phyloP scores from a whole-genome alignment of 192 early-diverging fungal genomes.

The Gamsiella multidivaricata region DNA sequence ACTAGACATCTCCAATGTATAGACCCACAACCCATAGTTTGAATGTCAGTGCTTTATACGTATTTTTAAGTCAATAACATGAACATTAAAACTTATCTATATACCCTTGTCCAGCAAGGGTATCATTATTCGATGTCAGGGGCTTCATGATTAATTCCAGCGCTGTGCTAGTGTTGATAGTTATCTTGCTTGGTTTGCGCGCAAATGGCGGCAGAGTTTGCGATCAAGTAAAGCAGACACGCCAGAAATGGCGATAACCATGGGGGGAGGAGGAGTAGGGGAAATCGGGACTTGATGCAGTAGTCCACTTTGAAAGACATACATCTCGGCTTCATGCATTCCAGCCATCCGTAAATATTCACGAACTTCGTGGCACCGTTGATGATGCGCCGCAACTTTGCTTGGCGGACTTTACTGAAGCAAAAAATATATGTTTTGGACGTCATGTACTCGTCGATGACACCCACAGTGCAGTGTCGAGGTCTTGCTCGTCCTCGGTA shows the following conservation, averaged over 20 bases:
- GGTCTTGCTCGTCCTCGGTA: too few species aligned
- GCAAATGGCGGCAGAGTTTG: neutral
- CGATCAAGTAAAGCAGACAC: neutral
- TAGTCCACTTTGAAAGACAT: neutral
- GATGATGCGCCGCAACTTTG: neutral
- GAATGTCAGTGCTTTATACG: too few species aligned
- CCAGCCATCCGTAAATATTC: neutral
- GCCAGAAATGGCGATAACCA: neutral
- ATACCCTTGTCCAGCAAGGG: too few species aligned
- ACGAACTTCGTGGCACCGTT: neutral
- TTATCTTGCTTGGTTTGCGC: neutral
- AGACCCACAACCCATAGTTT: too few species aligned
- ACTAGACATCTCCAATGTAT: too few species aligned
- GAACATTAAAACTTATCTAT: too few species aligned
- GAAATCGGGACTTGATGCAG: neutral
- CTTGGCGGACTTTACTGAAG: neutral
- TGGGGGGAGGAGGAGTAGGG: neutral
- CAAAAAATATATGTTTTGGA: slow-evolving; percentile 4
- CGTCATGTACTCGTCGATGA: slow-evolving; percentile 2
- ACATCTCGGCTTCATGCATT: slow-evolving; percentile 5
- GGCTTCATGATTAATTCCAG: too few species aligned
- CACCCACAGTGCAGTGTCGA: neutral
- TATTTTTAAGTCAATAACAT: too few species aligned
- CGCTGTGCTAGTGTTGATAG: slow-evolving; percentile 11
- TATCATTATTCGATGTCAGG: too few species aligned